Base-by-base conservation (phyloP, 495 filamentous ascomycete genomes). In the Parathielavia hyrcaniae region DNA sequence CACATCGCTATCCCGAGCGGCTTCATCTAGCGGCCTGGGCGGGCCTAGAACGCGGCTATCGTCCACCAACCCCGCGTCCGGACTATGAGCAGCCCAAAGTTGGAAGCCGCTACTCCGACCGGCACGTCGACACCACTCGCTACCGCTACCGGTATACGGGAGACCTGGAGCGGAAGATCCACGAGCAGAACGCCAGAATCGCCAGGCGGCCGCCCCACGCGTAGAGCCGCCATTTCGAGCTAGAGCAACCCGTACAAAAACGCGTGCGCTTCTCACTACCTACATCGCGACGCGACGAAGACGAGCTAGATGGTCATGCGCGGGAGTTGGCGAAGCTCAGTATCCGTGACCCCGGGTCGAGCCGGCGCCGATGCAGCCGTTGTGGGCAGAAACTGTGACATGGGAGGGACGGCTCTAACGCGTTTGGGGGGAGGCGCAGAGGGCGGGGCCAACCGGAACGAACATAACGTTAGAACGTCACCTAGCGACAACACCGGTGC, bases 181-280 rank as follows among this genome's bases (percentile, higher is more conserved):
- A 55, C 43, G 43, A 55, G 53, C 41, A 55, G n/a, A n/a, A n/a
- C n/a, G n/a, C n/a, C n/a, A n/a, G n/a, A n/a, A n/a, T n/a, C n/a
- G n/a, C n/a, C n/a, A 43, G 5, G 40, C 40, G n/a, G n/a, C n/a
- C n/a, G n/a, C n/a, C n/a, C n/a, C n/a, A n/a, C n/a, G n/a, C n/a
- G n/a, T n/a, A n/a, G n/a, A n/a, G 53, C 53, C 53, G 43, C 53
- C 16, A 55, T 55, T 55, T 45, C 53, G 53, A 55, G 43, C 53
- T 22, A 55, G 41, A 47, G 41, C 53, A 14, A 47, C n/a, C 43
- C 14, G n/a, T 55, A 55, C 53, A 1, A 38, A 55, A 55, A 14
- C 53, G 16, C 23, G 23, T 55, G 38, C 53, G 53, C 20, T 55
- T 55, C 53, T 55, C 43, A 26, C 53, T 55, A 14, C 53, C 53